Evolutionary conservation across 805 yeast genomes (phyloP).

Genomic region (Monosporozyma yasuniensis): DNA sequence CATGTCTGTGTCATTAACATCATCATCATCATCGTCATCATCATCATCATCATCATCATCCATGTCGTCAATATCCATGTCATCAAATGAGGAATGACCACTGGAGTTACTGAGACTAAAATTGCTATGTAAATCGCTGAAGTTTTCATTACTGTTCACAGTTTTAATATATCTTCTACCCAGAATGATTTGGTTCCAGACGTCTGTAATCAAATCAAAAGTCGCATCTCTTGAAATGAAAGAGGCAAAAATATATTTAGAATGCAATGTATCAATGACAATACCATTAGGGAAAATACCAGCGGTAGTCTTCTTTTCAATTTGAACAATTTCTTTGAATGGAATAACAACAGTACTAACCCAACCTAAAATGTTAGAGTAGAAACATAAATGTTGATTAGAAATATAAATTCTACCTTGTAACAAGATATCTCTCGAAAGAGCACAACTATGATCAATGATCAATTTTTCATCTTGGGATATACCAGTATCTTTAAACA

Average conservation of each 20-base stretch:
- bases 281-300: slow-evolving; percentile 66
- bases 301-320: slow-evolving; percentile 60
- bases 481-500: slow-evolving; percentile 41
- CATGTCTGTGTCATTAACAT: slow-evolving; percentile 19
- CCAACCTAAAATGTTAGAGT: slow-evolving; percentile 62
- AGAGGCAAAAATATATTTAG: slow-evolving; percentile 56
- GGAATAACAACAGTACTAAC: slow-evolving; percentile 54
- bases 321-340: slow-evolving; percentile 52
- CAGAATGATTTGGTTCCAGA: slow-evolving; percentile 55
- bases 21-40: slow-evolving; percentile 17
- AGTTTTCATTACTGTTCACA: slow-evolving; percentile 21
- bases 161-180: slow-evolving; percentile 46
- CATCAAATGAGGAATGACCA: slow-evolving; percentile 3
- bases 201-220: slow-evolving; percentile 44
- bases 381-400: slow-evolving; percentile 50
- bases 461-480: slow-evolving; percentile 43
- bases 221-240: slow-evolving; percentile 53
- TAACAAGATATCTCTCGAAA: slow-evolving; percentile 55
- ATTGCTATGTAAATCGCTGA: slow-evolving; percentile 10
- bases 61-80: slow-evolving; percentile 10
- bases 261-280: slow-evolving; percentile 54
- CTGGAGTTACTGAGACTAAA: background rate
- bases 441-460: slow-evolving; percentile 60
- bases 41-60: slow-evolving; percentile 26
- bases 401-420: slow-evolving; percentile 64